Evolutionary conservation across 305 asterid species (phyloP), one percentile per base, ranked within the genome.

Genomic region (Stenogyne calaminthoides): DNA sequence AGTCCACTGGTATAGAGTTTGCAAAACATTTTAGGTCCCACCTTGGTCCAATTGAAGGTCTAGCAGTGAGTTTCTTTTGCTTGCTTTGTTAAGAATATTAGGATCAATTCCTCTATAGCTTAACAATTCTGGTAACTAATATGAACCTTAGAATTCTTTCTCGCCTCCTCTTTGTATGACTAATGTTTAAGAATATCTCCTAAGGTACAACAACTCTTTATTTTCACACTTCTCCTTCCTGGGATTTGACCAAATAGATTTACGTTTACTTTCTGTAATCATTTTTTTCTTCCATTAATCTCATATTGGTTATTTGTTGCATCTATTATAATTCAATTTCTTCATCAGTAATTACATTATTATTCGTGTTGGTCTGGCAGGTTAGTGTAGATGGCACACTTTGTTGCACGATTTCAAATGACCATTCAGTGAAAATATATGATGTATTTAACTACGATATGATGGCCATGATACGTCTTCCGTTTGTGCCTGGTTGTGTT

Each of bases 21-120:
- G 99, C 99, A 7, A 95, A 95, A 79, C 98, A 92, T 79, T 95
- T 90, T 78, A 87, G 97, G 80, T 92, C 99, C 56, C 99, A 95
- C 81, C 98, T 92, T 74, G 99, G 98, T 77, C 95, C 98, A 71
- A 89, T 95, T 77, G 98, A 92, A 84, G 99, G 98, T 65, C 85
- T 95, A 67, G 92, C 99, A 11, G 99, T 95, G 78, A 90, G 97
- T 87, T 78, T 6, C 67, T 12, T 64, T 20, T 64, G 59, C 27
- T 20, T 67, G 47, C 70, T 60, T 56, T 52, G n/a, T 46, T 67
- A 54, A 39, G 62, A 74, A 36, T 67, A 8, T 37, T 64, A 49
- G 22, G 19, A 0, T 42, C 7, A 51, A 51, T 60, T 57, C 12
- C 37, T 57, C 69, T 47, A 42, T 34, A 58, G 9, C 51, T 11